phyloP scores from a whole-genome alignment of 2,329 filamentous ascomycete genomes.

The Colletotrichum lentis region DNA sequence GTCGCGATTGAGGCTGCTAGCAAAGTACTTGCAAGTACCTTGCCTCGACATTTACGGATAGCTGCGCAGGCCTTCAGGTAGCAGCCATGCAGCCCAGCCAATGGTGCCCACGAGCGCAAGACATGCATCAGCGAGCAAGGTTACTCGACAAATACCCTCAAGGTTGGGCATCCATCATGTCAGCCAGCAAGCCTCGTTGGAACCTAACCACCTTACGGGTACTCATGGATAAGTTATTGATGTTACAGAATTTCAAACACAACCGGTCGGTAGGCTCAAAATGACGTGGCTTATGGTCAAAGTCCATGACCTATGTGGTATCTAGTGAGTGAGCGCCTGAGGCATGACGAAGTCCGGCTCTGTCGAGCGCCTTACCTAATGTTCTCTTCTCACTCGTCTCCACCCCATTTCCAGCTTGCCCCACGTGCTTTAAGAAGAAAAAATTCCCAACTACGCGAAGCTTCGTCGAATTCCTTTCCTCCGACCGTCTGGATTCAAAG shows the following conservation, averaged over 20 bases:
- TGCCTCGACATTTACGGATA: neutral
- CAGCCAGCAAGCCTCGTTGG: neutral
- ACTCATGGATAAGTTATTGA: neutral
- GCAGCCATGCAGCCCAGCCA: neutral
- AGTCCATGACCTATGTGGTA: too few species aligned
- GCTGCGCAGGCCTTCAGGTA: neutral
- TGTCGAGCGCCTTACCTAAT: neutral
- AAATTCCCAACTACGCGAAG: neutral
- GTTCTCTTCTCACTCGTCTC: neutral
- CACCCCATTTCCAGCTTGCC: slow-evolving; percentile 5
- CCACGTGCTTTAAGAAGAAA: slow-evolving; percentile 4
- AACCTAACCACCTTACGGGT: neutral
- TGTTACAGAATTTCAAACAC: too few species aligned
- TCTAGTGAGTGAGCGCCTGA: neutral
- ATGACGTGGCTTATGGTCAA: too few species aligned
- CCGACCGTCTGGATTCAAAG: neutral
- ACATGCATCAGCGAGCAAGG: neutral
- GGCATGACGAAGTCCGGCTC: neutral
- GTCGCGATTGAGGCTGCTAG: neutral
- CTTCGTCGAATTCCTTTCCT: neutral
- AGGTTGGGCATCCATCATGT: slow-evolving; percentile 3
- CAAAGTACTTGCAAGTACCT: neutral
- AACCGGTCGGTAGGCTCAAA: too few species aligned
- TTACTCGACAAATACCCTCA: neutral
- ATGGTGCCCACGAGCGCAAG: neutral